Conservation (phyloP, 148 eudicot genomes). For the Spergularia marina region DNA sequence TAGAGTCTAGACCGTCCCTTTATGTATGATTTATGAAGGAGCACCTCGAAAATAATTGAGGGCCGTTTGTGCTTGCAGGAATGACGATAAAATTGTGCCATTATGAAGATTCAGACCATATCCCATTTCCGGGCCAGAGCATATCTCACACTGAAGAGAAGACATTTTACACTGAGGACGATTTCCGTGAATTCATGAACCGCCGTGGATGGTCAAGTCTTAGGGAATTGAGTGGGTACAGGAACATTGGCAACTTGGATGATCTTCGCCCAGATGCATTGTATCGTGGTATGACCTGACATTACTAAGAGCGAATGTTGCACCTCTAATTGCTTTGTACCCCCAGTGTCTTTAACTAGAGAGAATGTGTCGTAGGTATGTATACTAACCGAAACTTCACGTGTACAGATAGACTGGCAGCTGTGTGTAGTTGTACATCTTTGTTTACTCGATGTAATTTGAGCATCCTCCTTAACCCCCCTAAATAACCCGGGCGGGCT, state of each 20-base stretch:
- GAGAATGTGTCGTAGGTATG: not conserved
- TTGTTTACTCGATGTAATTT: not conserved
- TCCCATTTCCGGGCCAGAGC: conserved; percentile 47
- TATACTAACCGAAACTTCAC: conserved; percentile 14
- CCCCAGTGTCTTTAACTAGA: not conserved
- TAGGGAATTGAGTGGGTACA: conserved; percentile 56
- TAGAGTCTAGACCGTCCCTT: no score
- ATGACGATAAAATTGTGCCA: conserved; percentile 64
- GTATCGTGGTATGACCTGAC: conserved; percentile 61
- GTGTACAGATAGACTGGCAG: no score
- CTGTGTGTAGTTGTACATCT: no score
- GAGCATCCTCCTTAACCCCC: not conserved
- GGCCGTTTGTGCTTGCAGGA: conserved; percentile 36
- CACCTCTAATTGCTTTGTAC: not conserved
- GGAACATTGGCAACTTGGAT: conserved; percentile 57
- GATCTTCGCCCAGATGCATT: conserved; percentile 70
- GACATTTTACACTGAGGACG: conserved; percentile 72
- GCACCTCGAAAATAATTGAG: not conserved
- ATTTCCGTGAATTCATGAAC: conserved; percentile 73
- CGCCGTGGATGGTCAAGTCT: conserved; percentile 70
- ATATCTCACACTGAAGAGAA: conserved; percentile 66
- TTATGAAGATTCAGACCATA: conserved; percentile 59
- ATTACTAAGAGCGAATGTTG: not conserved
- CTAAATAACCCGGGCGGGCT: no score
- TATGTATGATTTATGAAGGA: no score